Evolutionary conservation across 805 yeast genomes (phyloP).

Genomic region (Torulaspora microellipsoides): DNA sequence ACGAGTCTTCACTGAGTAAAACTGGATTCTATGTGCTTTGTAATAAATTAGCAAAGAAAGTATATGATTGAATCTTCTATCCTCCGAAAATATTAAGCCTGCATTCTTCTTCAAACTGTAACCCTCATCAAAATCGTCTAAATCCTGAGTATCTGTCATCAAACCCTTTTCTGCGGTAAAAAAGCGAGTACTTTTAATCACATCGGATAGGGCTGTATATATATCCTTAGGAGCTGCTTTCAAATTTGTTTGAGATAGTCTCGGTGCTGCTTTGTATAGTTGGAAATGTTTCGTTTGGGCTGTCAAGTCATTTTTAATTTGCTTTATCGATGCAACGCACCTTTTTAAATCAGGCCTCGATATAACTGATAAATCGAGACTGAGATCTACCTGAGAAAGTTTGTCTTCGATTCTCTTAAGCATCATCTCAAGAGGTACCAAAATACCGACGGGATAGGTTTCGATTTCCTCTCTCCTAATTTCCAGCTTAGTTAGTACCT

Average conservation of each 20-base stretch:
- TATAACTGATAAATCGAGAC: conserved; percentile 49
- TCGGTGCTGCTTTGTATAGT: background rate
- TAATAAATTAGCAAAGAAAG: conserved; percentile 52
- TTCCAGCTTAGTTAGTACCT: conserved; percentile 54
- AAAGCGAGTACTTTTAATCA: conserved; percentile 47
- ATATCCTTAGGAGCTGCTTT: conserved; percentile 15
- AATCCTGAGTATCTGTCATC: conserved; percentile 7
- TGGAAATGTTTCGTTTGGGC: background rate
- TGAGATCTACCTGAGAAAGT: conserved; percentile 45
- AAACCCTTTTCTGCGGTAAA: conserved; percentile 32
- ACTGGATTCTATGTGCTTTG: conserved; percentile 22
- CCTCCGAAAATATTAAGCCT: conserved; percentile 66
- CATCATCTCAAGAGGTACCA: conserved; percentile 61
- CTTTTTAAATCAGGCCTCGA: conserved; percentile 59
- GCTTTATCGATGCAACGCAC: conserved; percentile 16
- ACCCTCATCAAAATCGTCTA: conserved; percentile 21
- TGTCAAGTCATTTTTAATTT: conserved; percentile 1
- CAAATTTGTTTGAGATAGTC: background rate
- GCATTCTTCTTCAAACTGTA: conserved; percentile 20
- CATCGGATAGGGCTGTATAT: conserved; percentile 21
- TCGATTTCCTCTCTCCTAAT: conserved; percentile 52
- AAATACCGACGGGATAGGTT: conserved; percentile 69
- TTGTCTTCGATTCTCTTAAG: conserved; percentile 49
- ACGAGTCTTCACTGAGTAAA: conserved; percentile 43
- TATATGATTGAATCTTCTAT: conserved; percentile 74